Conservation (phyloP, 2,329 filamentous ascomycete genomes). For the Colletotrichum spaethianum region DNA sequence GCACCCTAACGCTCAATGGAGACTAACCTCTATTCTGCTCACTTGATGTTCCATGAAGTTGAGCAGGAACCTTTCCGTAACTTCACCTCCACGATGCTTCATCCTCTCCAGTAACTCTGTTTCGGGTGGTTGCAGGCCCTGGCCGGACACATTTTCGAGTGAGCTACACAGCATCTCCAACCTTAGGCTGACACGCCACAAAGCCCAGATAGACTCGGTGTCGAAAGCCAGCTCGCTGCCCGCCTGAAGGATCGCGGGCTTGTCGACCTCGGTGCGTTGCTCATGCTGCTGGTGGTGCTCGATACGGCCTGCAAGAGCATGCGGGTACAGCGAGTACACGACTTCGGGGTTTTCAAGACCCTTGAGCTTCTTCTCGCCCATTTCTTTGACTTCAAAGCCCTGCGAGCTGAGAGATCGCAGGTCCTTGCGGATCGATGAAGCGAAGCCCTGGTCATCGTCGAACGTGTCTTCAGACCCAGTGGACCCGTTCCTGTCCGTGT, state of each 20-base stretch:
- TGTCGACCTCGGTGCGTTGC: constrained; percentile 58
- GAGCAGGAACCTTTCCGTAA: constrained; percentile 89
- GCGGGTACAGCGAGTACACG: constrained; percentile 95
- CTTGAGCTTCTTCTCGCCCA: constrained; percentile 95
- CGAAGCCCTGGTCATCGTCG: constrained; percentile 81
- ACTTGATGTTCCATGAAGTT: constrained; percentile 97
- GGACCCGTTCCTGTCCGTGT: constrained; percentile 80
- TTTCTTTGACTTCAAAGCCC: constrained; percentile 96
- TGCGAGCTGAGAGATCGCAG: constrained; percentile 88
- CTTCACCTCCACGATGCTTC: constrained; percentile 79
- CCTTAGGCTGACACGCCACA: constrained; percentile 91
- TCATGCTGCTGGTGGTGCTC: constrained; percentile 74
- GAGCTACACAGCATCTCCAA: constrained; percentile 94
- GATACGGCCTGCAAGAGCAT: constrained; percentile 85
- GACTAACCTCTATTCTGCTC: constrained; percentile 90
- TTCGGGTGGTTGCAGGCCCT: constrained; percentile 82
- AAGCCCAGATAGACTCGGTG: constrained; percentile 86
- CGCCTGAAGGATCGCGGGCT: constrained; percentile 73
- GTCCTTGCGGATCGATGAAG: constrained; percentile 87
- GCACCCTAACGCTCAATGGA: too few relatives aligned
- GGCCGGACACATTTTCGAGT: constrained; percentile 78
- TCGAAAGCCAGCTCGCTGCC: constrained; percentile 82
- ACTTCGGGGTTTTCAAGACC: constrained; percentile 97
- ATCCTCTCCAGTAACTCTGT: constrained; percentile 83
- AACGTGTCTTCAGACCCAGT: constrained; percentile 78